Base-by-base conservation (phyloP, 2,329 filamentous ascomycete genomes). In the Alternaria viburni region DNA sequence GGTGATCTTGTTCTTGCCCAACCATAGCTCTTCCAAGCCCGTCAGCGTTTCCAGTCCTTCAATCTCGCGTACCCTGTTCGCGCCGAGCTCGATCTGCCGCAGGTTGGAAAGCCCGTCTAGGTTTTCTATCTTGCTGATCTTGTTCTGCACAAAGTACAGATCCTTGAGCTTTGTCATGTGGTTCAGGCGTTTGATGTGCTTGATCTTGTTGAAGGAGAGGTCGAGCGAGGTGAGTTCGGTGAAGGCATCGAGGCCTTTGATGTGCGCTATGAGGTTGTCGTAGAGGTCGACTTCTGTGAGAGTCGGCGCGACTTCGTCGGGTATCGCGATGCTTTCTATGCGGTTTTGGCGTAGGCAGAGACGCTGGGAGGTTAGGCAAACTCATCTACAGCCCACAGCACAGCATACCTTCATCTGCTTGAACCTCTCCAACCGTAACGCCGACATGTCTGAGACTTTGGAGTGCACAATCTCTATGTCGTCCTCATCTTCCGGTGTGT, bases 141-240 rank as follows among this genome's bases (percentile, higher is more conserved):
- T 96, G 82, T 99, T 98, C 77, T 97, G 93, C 54, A 98, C 93
- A 72, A 99, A 92, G 79, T 91, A 99, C 4, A 99, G 79, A 70
- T 98, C 93, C 66, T 86, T 91, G 61, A 98, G 86, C 57, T 93
- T 86, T 21, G 83, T 90, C 62, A 99, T 83, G 73, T 95, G 91
- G 62, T 87, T 86, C 69, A 98, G 83, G 74, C 95, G 89, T 81
- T 97, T 97, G 83, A 99, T 97, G 81, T 97, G 94, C 80, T 97
- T 97, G 83, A 99, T 95, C 84, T 98, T 98, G 85, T 99, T 99
- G 87, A 97, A 99, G 80, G 92, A 96, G 55, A 99, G 86, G 78
- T 99, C 96, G 58, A 99, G 88, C 60, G 84, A 91, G 6, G 87
- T 93, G 57, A 99, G 87, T 65, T 91, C 86, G 12, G 86, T 88